Conservation (phyloP, 257 asterid genomes). For the Jacaranda copaia region DNA sequence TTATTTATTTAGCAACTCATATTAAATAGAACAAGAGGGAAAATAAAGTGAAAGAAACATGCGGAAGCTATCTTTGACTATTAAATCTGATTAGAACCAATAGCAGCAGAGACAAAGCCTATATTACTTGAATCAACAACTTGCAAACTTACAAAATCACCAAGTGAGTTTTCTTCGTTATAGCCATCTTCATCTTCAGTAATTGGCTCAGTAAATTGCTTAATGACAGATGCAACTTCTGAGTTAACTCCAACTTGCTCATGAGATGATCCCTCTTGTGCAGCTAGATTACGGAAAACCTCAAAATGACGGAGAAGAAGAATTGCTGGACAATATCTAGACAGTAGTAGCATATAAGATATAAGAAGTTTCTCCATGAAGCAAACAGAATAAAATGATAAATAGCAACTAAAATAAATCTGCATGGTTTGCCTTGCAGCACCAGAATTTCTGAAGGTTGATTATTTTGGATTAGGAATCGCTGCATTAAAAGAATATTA, state of each 20-base stretch:
- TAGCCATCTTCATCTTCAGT: constrained; percentile 53
- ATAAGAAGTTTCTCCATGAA: constrained; percentile 21
- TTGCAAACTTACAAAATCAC: constrained; percentile 57
- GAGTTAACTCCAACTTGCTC: constrained; percentile 86
- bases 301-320: constrained; percentile 97
- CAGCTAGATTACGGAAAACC: constrained; percentile 65
- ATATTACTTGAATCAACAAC: constrained; percentile 26
- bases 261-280: constrained; percentile 80
- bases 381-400: constrained; percentile 28
- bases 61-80: constrained; percentile 26
- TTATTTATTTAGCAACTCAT: neutral
- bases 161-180: constrained; percentile 54
- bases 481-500: constrained; percentile 7
- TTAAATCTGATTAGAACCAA: constrained; percentile 14
- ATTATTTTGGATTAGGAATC: constrained; percentile 4
- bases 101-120: constrained; percentile 18
- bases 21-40: neutral
- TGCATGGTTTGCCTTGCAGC: constrained; percentile 28
- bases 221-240: constrained; percentile 90
- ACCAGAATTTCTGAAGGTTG: constrained; percentile 2
- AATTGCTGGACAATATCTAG: constrained; percentile 85
- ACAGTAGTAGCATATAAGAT: constrained; percentile 34
- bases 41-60: constrained; percentile 18
- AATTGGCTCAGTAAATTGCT: constrained; percentile 80
- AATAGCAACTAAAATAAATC: constrained; percentile 7